Evolutionary conservation across 2,329 filamentous ascomycete species (phyloP).

Genomic region (Dactylellina haptotyla): DNA sequence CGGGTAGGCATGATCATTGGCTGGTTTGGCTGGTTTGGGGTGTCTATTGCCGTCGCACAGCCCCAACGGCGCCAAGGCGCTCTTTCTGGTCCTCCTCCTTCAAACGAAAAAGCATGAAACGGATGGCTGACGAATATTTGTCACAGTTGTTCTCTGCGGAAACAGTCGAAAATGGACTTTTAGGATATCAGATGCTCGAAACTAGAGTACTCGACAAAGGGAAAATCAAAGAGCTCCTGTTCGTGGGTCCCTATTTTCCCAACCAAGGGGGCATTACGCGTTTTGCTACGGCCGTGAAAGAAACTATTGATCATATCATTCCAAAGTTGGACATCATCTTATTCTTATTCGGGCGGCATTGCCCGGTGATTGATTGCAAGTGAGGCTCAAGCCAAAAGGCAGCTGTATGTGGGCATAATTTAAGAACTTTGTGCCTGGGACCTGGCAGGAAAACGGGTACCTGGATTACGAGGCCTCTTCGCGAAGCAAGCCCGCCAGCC

Average conservation of each 20-base stretch:
- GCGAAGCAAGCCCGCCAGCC: not conserved
- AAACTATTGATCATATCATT: slow-evolving; percentile 1
- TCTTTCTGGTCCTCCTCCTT: not conserved
- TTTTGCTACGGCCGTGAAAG: not conserved
- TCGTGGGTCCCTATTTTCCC: not conserved
- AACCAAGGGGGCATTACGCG: slow-evolving; percentile 13
- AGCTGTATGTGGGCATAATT: not conserved
- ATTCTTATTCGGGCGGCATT: too few relatives aligned
- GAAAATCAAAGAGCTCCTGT: not conserved
- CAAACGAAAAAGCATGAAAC: slow-evolving; percentile 21
- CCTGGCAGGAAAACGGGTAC: slow-evolving; percentile 22
- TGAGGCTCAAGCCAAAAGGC: slow-evolving; percentile 31
- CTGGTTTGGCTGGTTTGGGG: not conserved
- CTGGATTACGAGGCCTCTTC: slow-evolving; percentile 34
- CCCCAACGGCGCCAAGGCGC: slow-evolving; percentile 49
- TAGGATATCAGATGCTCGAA: not conserved
- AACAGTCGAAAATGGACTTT: too few relatives aligned
- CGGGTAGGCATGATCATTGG: slow-evolving; percentile 35
- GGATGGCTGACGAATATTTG: slow-evolving; percentile 51
- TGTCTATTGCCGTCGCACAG: slow-evolving; percentile 43
- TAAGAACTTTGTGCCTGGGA: slow-evolving; percentile 13
- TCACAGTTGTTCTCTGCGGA: too few relatives aligned
- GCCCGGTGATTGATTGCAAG: slow-evolving; percentile 2
- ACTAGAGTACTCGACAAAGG: not conserved
- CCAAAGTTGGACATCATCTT: not conserved